phyloP scores from a whole-genome alignment of 2,329 filamentous ascomycete genomes.

The Arthrobotrys sphaeroides region DNA sequence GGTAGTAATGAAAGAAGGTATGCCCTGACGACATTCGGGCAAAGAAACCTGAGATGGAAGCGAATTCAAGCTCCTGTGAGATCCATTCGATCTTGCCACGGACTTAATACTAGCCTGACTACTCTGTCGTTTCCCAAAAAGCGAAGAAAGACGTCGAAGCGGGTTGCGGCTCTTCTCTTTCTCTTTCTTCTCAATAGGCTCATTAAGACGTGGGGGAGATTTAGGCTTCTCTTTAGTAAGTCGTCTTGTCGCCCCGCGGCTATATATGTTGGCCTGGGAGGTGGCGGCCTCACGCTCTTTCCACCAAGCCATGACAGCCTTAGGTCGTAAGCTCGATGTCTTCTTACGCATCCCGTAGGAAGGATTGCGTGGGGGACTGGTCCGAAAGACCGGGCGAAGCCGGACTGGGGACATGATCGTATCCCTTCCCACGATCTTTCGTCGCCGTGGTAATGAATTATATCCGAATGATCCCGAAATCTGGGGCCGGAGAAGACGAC shows the following conservation, averaged over 20 bases:
- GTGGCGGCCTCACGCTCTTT: slow-evolving; percentile 39
- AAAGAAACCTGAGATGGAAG: slow-evolving; percentile 45
- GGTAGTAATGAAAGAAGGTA: slow-evolving; percentile 38
- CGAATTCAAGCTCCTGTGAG: slow-evolving; percentile 29
- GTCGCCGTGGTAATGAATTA: neutral
- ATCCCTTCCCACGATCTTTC: neutral
- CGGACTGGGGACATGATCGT: neutral
- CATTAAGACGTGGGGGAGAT: neutral
- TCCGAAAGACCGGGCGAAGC: slow-evolving; percentile 3
- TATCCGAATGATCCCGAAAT: neutral
- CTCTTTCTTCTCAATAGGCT: neutral
- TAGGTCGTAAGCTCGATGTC: slow-evolving; percentile 12
- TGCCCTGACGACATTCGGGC: slow-evolving; percentile 23
- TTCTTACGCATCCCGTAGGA: slow-evolving; percentile 13
- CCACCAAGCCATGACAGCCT: slow-evolving; percentile 51
- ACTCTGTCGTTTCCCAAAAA: slow-evolving; percentile 22
- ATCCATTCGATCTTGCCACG: neutral
- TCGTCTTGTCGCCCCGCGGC: neutral
- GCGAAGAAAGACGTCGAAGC: slow-evolving; percentile 35
- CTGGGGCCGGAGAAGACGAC: neutral
- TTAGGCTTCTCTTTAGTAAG: neutral
- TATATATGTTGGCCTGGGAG: neutral
- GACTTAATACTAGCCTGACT: neutral
- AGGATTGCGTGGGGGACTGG: slow-evolving; percentile 18
- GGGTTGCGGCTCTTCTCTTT: slow-evolving; percentile 25